phyloP scores from a whole-genome alignment of 2,329 filamentous ascomycete species.

The Sporothrix humicola region DNA sequence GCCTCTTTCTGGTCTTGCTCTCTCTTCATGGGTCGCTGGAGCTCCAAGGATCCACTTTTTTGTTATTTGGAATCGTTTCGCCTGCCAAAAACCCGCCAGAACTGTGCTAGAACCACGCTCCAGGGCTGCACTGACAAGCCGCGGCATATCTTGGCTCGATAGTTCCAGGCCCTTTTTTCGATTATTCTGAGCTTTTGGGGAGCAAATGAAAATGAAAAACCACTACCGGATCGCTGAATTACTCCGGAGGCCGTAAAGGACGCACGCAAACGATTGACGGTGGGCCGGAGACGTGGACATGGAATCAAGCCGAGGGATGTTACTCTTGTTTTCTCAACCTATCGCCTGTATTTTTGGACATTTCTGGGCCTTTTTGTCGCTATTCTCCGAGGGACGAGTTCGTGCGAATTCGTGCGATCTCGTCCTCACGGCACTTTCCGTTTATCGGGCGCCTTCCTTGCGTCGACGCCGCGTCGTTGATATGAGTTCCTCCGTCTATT shows the following conservation, averaged over 20 bases:
- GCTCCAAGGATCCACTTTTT: not conserved
- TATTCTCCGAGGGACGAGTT: not conserved
- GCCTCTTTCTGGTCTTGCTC: too few relatives aligned
- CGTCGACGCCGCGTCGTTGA: not conserved
- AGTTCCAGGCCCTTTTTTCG: slow-evolving; percentile 6
- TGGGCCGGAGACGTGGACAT: not conserved
- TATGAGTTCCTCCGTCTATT: not conserved
- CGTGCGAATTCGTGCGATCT: slow-evolving; percentile 14
- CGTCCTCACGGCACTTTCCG: slow-evolving; percentile 18
- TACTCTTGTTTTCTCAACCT: not conserved
- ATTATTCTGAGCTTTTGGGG: too few relatives aligned
- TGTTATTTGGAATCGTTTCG: slow-evolving; percentile 12
- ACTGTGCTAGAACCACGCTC: not conserved
- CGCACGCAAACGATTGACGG: not conserved
- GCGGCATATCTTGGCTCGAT: slow-evolving; percentile 10
- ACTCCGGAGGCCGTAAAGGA: slow-evolving; percentile 7
- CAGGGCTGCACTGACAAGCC: slow-evolving; percentile 3
- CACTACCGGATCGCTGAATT: slow-evolving; percentile 24
- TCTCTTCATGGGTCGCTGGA: not conserved
- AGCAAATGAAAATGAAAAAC: not conserved
- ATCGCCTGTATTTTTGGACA: too few relatives aligned
- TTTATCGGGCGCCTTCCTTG: not conserved
- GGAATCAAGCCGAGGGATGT: slow-evolving; percentile 20
- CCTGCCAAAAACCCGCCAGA: not conserved
- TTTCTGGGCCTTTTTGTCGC: not conserved